phyloP scores from a whole-genome alignment of 371 early-diverging fungal genomes.

The Nematocida sp. region DNA sequence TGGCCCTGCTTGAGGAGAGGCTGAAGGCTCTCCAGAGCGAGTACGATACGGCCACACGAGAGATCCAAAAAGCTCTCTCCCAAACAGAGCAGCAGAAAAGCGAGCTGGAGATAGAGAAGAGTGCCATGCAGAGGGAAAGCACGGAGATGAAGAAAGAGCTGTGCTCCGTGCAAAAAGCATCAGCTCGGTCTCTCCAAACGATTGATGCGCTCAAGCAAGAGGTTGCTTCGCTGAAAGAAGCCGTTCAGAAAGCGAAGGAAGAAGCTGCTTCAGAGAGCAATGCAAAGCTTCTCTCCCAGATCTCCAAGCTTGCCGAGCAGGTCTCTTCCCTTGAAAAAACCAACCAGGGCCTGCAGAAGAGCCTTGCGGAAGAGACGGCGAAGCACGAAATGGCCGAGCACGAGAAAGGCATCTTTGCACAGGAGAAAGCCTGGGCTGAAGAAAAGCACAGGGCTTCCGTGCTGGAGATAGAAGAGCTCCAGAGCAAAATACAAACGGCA shows the following conservation, averaged over 20 bases:
- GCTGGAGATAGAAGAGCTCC: conserved; percentile 61
- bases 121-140: background rate
- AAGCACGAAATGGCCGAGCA: conserved; percentile 63
- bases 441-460: conserved; percentile 36
- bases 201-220: conserved; percentile 67
- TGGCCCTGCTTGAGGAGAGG: conserved; percentile 67
- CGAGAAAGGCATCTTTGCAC: conserved; percentile 66
- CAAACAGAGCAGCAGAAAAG: conserved; percentile 5
- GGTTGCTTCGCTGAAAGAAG: conserved; percentile 67
- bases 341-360: conserved; percentile 66
- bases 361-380: conserved; percentile 65
- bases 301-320: background rate
- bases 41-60: conserved; percentile 68
- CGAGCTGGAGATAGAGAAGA: background rate
- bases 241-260: conserved; percentile 66
- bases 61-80: conserved; percentile 73
- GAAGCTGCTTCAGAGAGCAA: conserved; percentile 66
- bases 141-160: conserved; percentile 35
- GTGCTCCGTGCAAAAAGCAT: conserved; percentile 18
- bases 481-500: conserved; percentile 69
- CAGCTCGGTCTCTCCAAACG: conserved; percentile 28
- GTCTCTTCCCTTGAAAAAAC: conserved; percentile 66
- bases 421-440: conserved; percentile 61
- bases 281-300: conserved; percentile 29
- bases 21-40: conserved; percentile 70